These are phyloP conservation scores for Hevea brasiliensis DNA, from an alignment of 345 rosid genomes.

Conservation along the genomic window DNA sequence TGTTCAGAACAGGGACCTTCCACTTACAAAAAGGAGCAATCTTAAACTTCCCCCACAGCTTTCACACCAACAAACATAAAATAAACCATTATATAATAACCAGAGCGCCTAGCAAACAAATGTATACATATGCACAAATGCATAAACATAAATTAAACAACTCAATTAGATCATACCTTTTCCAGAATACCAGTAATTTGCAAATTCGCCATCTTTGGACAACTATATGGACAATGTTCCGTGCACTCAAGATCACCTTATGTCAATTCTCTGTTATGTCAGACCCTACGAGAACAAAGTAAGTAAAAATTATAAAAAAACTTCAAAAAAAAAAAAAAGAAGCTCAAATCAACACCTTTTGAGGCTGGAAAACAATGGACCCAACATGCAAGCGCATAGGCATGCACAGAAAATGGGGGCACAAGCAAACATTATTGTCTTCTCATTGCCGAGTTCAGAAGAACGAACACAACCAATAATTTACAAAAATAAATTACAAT, in stretches of 20 bases:
- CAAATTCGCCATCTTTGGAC: conserved; percentile 70
- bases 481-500: neutral
- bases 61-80: neutral
- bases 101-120: neutral
- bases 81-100: neutral
- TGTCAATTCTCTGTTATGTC: neutral
- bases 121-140: neutral
- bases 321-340: neutral
- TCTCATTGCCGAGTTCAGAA: no score
- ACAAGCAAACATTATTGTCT: neutral
- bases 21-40: neutral
- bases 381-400: neutral
- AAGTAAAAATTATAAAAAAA: neutral
- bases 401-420: neutral
- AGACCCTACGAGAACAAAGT: neutral
- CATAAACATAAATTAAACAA: neutral
- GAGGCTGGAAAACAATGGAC: neutral
- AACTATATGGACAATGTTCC: neutral
- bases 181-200: conserved; percentile 79
- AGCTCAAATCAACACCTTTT: neutral
- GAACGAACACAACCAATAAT: no score
- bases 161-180: conserved; percentile 51
- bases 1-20: no score
- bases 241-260: neutral
- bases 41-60: neutral